These are phyloP conservation scores for Brassica nigra DNA, from an alignment of 345 rosid species.

Conservation along the genomic window DNA sequence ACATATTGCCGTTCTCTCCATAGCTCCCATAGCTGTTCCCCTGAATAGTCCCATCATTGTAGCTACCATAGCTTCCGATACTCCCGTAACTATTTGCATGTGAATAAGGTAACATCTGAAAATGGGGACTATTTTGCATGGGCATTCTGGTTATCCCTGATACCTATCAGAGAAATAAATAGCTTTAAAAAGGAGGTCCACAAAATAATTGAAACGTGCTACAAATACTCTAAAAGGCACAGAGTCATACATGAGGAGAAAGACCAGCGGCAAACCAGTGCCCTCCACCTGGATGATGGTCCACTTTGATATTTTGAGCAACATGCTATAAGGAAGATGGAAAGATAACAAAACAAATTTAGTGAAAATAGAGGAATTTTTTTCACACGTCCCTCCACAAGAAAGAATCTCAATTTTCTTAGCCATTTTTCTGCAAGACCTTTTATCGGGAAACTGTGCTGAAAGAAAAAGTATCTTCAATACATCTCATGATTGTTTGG, in stretches of 20 bases:
- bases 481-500: constrained; percentile 12
- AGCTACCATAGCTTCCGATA: constrained; percentile 95
- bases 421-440: constrained; percentile 17
- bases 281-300: constrained; percentile 99
- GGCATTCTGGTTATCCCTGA: constrained; percentile 68
- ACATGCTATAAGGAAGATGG: constrained; percentile 61
- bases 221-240: constrained; percentile 22
- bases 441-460: neutral
- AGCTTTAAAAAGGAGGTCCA: constrained; percentile 28
- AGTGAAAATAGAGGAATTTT: constrained; percentile 12
- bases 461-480: constrained; percentile 14
- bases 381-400: constrained; percentile 24
- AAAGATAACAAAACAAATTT: constrained; percentile 15
- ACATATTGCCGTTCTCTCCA: constrained; percentile 72
- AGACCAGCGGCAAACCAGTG: constrained; percentile 99
- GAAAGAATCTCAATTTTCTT: constrained; percentile 5
- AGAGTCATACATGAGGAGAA: constrained; percentile 84
- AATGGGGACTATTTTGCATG: constrained; percentile 81
- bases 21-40: constrained; percentile 93
- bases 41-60: constrained; percentile 75
- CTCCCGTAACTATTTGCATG: constrained; percentile 91
- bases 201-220: constrained; percentile 12
- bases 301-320: constrained; percentile 84
- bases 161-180: constrained; percentile 51
- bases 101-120: constrained; percentile 63